These are phyloP conservation scores for Penicillium olsonii DNA, from an alignment of 2,329 filamentous ascomycete genomes.

Conservation along the genomic window DNA sequence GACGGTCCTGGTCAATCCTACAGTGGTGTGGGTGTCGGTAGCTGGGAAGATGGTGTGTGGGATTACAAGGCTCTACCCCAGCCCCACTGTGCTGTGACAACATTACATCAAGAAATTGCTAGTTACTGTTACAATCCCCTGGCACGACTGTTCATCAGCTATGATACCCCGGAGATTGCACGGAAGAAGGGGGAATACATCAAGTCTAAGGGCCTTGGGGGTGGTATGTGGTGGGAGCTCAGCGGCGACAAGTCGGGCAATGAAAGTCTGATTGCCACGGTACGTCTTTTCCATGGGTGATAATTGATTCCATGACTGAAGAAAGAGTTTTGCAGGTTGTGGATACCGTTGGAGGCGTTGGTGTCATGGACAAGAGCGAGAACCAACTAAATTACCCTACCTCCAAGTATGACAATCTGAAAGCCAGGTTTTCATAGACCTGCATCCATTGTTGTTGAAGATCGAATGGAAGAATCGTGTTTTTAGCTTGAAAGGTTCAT, in stretches of 20 bases:
- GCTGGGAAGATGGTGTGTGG: slow-evolving; percentile 81
- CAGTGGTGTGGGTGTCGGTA: slow-evolving; percentile 69
- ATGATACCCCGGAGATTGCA: slow-evolving; percentile 71
- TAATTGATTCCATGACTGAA: neutral
- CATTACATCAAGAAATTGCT: slow-evolving; percentile 64
- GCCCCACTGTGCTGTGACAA: slow-evolving; percentile 60
- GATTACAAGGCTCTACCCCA: slow-evolving; percentile 86
- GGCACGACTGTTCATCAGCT: slow-evolving; percentile 67
- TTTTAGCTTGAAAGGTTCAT: too few species aligned
- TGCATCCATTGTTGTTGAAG: too few species aligned
- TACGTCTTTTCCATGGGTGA: slow-evolving; percentile 16
- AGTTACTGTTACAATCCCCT: slow-evolving; percentile 70
- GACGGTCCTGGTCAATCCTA: slow-evolving; percentile 70
- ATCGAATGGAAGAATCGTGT: too few species aligned
- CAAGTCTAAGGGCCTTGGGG: slow-evolving; percentile 67
- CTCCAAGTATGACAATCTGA: slow-evolving; percentile 58
- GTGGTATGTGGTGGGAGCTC: slow-evolving; percentile 97
- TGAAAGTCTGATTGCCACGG: slow-evolving; percentile 67
- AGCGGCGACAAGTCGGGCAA: slow-evolving; percentile 69
- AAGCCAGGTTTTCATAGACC: slow-evolving; percentile 16
- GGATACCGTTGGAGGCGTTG: slow-evolving; percentile 31
- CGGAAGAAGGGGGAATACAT: slow-evolving; percentile 72
- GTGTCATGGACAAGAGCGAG: slow-evolving; percentile 45
- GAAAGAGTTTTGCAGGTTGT: slow-evolving; percentile 29
- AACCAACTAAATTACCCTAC: slow-evolving; percentile 56